Conservation (phyloP, 352 stramenopile genomes). For the Phytophthora pistaciae region DNA sequence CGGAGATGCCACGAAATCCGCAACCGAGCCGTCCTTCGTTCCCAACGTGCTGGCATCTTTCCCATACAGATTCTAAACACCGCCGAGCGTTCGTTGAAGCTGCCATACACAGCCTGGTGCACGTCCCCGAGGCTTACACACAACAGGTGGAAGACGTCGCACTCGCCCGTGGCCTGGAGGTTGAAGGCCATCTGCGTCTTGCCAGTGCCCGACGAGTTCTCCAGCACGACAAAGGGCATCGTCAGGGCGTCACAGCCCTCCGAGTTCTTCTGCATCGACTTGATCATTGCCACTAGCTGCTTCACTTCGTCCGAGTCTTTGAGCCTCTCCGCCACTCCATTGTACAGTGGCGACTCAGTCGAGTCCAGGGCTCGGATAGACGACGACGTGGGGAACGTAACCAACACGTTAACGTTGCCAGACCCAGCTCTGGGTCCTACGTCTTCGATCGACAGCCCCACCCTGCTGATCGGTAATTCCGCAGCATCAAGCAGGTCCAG, state of each 20-base stretch:
- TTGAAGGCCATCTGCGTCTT: slow-evolving; percentile 8
- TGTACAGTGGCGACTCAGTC: no score
- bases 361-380: no score
- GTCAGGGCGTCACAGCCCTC: not conserved
- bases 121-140: not conserved
- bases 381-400: no score
- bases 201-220: slow-evolving; percentile 7
- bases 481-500: no score
- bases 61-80: not conserved
- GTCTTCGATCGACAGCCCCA: no score
- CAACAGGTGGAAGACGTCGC: not conserved
- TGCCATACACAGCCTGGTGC: not conserved
- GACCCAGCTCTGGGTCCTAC: no score
- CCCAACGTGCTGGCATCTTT: not conserved
- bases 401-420: no score
- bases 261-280: not conserved
- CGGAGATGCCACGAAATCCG: not conserved
- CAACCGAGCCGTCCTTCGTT: not conserved
- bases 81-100: not conserved
- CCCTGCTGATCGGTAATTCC: no score
- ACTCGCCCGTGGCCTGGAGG: not conserved
- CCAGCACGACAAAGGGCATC: slow-evolving; percentile 7
- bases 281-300: not conserved
- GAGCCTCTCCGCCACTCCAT: no score
- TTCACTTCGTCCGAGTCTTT: not conserved